Base-by-base conservation (phyloP, 2,329 filamentous ascomycete species). In the Scytalidium sp. region DNA sequence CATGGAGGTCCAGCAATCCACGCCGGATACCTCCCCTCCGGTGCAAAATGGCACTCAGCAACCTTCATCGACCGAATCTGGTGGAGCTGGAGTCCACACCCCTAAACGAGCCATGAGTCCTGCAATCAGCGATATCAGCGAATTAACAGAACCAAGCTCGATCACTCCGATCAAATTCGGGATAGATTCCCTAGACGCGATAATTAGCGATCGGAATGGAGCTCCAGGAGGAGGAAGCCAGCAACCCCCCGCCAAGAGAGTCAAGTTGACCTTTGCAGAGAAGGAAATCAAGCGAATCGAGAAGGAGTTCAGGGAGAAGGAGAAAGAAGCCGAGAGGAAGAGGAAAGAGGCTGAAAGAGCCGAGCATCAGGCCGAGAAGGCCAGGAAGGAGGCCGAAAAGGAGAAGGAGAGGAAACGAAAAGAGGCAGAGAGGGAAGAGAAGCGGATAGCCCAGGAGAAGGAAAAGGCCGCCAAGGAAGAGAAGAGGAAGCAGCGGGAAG, bases 371-470 rank as follows among this genome's bases (percentile, higher is more conserved):
- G 74, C 72, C 48, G 62, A 64, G 5, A 64, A 71, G 29, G 66
- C 70, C n/a, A 71, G 70, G 51, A 54, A 62, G 56, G 62, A 63
- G 60, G 55, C 57, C 8, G 59, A 60, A 44, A 55, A 55, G 19
- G 61, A 64, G 25, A 57, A 63, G 42, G 59, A 60, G 51, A 70
- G 74, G 48, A 73, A 77, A 55, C 72, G 60, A 46, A 61, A 62
- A 10, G 54, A 59, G 41, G 55, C 47, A 29, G 46, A 51, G 20
- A 41, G 21, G 2, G 56, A 45, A 7, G 39, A 57, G 23, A 64
- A 70, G 60, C 45, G 61, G 22, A 49, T 51, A 47, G 74, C 72
- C 43, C 61, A 64, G 23, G 52, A 50, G 8, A 55, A 36, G 10
- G 44, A 47, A n/a, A 45, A 45, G 36, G 47, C 47, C n/a, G 25